Conservation (phyloP, 1,284 basidiomycete genomes). For the Schizopora paradoxa region DNA sequence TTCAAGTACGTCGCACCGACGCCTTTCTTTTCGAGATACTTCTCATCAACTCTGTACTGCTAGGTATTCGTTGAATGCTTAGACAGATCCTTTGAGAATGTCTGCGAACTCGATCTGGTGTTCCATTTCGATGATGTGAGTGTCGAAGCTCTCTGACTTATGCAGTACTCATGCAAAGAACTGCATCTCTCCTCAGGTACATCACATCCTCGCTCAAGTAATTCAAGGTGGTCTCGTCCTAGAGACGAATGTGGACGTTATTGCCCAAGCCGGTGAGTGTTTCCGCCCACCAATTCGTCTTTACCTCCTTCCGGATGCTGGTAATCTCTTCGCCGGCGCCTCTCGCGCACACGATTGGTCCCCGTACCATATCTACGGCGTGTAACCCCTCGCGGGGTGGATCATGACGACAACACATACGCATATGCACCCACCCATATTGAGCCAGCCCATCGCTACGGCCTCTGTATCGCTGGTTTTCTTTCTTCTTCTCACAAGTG, state of each 20-base stretch:
- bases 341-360: not conserved
- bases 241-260: constrained; percentile 97
- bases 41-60: not conserved
- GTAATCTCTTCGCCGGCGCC: not conserved
- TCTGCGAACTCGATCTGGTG: constrained; percentile 97
- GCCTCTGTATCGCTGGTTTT: no score
- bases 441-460: no score
- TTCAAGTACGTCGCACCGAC: constrained; percentile 71
- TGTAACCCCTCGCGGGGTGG: not conserved
- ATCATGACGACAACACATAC: no score
- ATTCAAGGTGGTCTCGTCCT: constrained; percentile 96
- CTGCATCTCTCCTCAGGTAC: constrained; percentile 53
- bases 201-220: constrained; percentile 91
- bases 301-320: not conserved
- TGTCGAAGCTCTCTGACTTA: not conserved
- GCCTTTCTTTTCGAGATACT: not conserved
- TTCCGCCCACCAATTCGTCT: constrained; percentile 5
- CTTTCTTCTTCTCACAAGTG: constrained; percentile 1
- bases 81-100: constrained; percentile 95
- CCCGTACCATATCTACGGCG: not conserved
- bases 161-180: not conserved
- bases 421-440: no score
- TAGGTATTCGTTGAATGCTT: constrained; percentile 96
- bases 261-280: constrained; percentile 66
- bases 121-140: constrained; percentile 97